These are phyloP conservation scores for Blastobotrys capitulatus DNA, from an alignment of 1,139 yeast genomes.

Conservation along the genomic window DNA sequence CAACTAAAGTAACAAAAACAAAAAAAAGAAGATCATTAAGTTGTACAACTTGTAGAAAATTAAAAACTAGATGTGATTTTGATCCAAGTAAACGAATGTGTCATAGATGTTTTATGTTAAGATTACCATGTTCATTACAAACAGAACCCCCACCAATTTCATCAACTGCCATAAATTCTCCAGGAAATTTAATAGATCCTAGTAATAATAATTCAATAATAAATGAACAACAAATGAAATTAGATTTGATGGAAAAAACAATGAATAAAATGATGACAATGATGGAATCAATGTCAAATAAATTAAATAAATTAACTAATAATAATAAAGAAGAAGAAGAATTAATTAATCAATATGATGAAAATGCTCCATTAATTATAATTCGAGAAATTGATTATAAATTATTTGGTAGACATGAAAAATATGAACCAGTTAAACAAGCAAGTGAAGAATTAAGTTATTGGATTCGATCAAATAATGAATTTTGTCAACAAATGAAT, in stretches of 20 bases:
- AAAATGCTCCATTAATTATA: conserved; percentile 38
- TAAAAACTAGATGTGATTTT: conserved; percentile 50
- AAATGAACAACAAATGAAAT: not conserved
- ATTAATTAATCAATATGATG: conserved; percentile 2
- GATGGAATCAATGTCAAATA: conserved; percentile 5
- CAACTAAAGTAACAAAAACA: not conserved
- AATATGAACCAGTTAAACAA: conserved; percentile 30
- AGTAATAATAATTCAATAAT: not conserved
- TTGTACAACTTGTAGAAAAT: conserved; percentile 46
- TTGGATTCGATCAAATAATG: conserved; percentile 35
- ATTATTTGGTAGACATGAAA: conserved; percentile 33
- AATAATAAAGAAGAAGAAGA: too few relatives aligned
- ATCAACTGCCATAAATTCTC: not conserved
- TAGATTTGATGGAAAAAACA: conserved; percentile 4
- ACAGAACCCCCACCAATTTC: conserved; percentile 27
- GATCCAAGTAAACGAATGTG: conserved; percentile 40
- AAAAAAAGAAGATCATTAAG: conserved; percentile 42
- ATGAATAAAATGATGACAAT: not conserved
- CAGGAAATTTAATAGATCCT: too few relatives aligned
- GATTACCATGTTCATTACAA: conserved; percentile 43
- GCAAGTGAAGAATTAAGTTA: conserved; percentile 37
- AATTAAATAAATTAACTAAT: not conserved
- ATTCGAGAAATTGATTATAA: conserved; percentile 41
- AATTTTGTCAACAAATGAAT: conserved; percentile 17
- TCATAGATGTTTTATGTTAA: conserved; percentile 43